phyloP scores from a whole-genome alignment of 1,284 basidiomycete species.

The Apiotrichum brassicae region DNA sequence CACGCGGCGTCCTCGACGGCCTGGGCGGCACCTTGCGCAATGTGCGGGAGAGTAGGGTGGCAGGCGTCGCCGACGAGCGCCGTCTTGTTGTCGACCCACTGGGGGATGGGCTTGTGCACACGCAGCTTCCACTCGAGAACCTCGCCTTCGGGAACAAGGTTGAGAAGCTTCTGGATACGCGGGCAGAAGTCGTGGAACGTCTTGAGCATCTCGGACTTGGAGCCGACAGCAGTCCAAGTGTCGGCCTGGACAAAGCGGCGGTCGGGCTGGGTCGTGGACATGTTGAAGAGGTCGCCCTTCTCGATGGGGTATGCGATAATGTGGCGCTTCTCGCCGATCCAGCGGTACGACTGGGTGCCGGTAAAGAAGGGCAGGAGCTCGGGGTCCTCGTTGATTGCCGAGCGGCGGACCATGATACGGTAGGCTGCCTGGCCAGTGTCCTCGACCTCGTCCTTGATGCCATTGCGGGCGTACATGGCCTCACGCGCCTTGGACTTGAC shows the following conservation, averaged over 20 bases:
- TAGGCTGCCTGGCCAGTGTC: conserved; percentile 48
- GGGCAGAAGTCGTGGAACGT: conserved; percentile 43
- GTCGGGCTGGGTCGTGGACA: conserved; percentile 45
- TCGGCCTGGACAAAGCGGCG: conserved; percentile 36
- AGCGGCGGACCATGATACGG: conserved; percentile 41
- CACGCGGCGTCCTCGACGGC: conserved; percentile 45
- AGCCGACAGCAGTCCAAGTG: conserved; percentile 42
- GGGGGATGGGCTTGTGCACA: conserved; percentile 37
- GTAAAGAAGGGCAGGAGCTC: conserved; percentile 42
- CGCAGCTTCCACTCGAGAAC: conserved; percentile 46
- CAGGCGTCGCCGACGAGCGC: conserved; percentile 38
- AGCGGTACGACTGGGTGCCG: conserved; percentile 36
- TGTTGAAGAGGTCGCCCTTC: conserved; percentile 39
- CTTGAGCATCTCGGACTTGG: conserved; percentile 39
- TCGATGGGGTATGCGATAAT: conserved; percentile 46
- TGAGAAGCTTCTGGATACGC: conserved; percentile 42
- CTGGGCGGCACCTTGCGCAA: conserved; percentile 45
- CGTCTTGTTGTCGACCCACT: conserved; percentile 38
- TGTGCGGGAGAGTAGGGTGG: conserved; percentile 40
- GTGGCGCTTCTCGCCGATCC: conserved; percentile 45
- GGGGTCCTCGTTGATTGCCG: conserved; percentile 38
- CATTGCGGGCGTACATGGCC: conserved; percentile 34
- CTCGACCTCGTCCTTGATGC: conserved; percentile 39
- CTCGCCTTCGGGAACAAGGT: conserved; percentile 39
- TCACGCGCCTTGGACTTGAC: conserved; percentile 38